These are phyloP conservation scores for Knoxdaviesia capensis DNA, from an alignment of 2,329 filamentous ascomycete genomes.

Conservation along the genomic window DNA sequence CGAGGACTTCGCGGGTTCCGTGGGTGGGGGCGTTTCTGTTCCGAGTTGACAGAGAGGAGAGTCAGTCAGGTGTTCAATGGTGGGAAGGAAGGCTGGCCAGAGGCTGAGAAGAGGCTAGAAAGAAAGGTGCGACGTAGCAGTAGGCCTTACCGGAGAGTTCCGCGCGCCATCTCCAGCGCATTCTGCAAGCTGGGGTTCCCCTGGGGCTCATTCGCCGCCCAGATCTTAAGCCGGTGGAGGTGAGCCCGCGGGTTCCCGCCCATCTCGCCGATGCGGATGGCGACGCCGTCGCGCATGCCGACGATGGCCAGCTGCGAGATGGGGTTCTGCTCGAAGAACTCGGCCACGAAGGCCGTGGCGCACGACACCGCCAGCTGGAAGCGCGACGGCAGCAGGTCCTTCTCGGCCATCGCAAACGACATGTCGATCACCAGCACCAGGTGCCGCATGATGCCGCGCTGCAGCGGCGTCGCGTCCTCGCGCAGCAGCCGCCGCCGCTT, in stretches of 20 bases:
- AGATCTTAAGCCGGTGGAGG: slow-evolving; percentile 50
- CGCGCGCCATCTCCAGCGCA: slow-evolving; percentile 84
- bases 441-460: slow-evolving; percentile 95
- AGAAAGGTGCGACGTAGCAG: background rate
- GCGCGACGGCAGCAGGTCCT: slow-evolving; percentile 77
- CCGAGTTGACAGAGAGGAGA: slow-evolving; percentile 3
- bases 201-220: slow-evolving; percentile 47
- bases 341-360: slow-evolving; percentile 69
- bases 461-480: slow-evolving; percentile 74
- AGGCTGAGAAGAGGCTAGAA: background rate
- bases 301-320: slow-evolving; percentile 89
- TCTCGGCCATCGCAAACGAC: slow-evolving; percentile 84
- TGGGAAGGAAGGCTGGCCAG: background rate
- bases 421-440: slow-evolving; percentile 80
- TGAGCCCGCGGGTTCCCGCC: slow-evolving; percentile 83
- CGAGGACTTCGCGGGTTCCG: slow-evolving; percentile 78
- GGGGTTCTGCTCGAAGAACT: slow-evolving; percentile 97
- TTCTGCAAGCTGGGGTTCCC: slow-evolving; percentile 78
- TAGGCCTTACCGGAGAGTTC: slow-evolving; percentile 55
- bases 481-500: slow-evolving; percentile 66
- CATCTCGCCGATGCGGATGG: slow-evolving; percentile 70
- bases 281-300: slow-evolving; percentile 83
- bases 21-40: slow-evolving; percentile 70
- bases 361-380: slow-evolving; percentile 69
- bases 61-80: background rate